Evolutionary conservation across 1,284 basidiomycete species (phyloP), one percentile per base, ranked within the genome.

Genomic region (Trichosporon sp.): DNA sequence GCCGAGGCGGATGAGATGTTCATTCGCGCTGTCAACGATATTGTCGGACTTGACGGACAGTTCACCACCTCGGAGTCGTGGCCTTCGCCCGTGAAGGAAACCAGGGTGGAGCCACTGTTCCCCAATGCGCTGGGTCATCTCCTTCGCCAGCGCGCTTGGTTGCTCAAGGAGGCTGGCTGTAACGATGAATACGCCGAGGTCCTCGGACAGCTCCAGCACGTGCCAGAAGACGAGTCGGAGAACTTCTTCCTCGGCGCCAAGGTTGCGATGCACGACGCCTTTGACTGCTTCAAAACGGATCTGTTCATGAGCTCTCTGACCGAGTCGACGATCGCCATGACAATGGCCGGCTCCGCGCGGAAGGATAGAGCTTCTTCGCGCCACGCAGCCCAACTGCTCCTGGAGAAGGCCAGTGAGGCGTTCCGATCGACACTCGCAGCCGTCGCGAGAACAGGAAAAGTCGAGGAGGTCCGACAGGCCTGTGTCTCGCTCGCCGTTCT

Each of bases 241-340:
- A 86, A 89, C 70, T 85, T 86, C 67, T 83, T 86, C 3, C 79
- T 93, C 0, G 83, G 89, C 71, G 92, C 88, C 0, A 88, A 86
- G 65, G 80, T 94, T 14, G 87, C 87, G 0, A 79, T 95, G 36
- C 86, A 90, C 63, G 85, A 87, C 29, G 89, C 89, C 0, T 88
- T 91, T 71, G 84, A 85, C 57, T 86, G 86, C 25, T 92, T 93
- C 82, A 86, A 86, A 57, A 84, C 86, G 0, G 91, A 95, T 73
- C 88, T 95, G 82, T 91, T 92, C 78, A 82, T 95, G 68, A 92
- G 87, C 72, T 93, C 91, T 1, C 80, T 95, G 19, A 85, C 88
- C 0, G 92, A 95, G 78, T 93, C 92, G 10, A 88, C 89, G 7
- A 89, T 94, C 64, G 88, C 90, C 0, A 84, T 94, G 62, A 91